phyloP scores from a whole-genome alignment of 2,329 filamentous ascomycete genomes.

The Xylaria sp. region DNA sequence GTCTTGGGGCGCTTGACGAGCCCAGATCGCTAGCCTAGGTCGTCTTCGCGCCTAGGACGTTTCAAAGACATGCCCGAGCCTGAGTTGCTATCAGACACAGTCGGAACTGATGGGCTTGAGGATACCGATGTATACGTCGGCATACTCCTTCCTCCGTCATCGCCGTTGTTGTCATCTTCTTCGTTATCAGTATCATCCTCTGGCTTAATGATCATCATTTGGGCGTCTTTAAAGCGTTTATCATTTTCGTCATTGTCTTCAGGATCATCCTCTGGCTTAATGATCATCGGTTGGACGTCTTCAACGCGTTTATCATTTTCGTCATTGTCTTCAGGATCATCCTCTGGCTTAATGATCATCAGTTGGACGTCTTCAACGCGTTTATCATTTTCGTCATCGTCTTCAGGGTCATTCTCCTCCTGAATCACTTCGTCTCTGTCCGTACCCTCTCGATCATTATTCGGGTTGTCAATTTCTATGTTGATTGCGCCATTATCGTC shows the following conservation, averaged over 20 bases:
- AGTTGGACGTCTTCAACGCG: too few species aligned
- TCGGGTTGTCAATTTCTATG: background rate
- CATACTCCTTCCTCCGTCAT: background rate
- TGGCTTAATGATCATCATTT: background rate
- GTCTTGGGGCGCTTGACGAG: conserved; percentile 22
- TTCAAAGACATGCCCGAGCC: background rate
- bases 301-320: too few species aligned
- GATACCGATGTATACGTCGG: background rate
- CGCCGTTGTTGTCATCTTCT: background rate
- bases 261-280: background rate
- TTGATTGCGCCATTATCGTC: conserved; percentile 8
- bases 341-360: background rate
- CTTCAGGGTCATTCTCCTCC: background rate
- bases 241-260: background rate
- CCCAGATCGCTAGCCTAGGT: conserved; percentile 20
- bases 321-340: background rate
- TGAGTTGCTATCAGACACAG: background rate
- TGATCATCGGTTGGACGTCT: too few species aligned
- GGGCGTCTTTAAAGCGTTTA: too few species aligned
- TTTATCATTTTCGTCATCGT: background rate
- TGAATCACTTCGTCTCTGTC: background rate
- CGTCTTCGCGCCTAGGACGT: conserved; percentile 19
- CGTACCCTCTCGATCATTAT: background rate
- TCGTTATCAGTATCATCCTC: background rate
- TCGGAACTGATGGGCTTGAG: background rate